These are phyloP conservation scores for Pichia heedii DNA, from an alignment of 805 yeast species.

Conservation along the genomic window DNA sequence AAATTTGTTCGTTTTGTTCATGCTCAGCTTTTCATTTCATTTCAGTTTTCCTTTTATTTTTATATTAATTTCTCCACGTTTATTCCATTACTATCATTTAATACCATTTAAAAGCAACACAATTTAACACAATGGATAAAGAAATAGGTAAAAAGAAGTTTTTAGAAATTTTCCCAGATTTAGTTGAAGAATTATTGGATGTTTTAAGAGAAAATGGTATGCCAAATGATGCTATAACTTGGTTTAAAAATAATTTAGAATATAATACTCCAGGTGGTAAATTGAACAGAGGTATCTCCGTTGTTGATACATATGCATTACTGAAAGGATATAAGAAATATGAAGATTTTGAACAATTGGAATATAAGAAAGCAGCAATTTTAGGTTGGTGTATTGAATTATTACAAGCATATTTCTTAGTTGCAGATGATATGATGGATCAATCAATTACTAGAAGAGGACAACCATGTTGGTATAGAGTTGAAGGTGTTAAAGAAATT, in stretches of 20 bases:
- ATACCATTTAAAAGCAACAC: too few relatives aligned
- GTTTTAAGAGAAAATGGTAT: slow-evolving; percentile 62
- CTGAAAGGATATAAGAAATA: slow-evolving; percentile 52
- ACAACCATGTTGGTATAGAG: slow-evolving; percentile 95
- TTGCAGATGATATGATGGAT: slow-evolving; percentile 99
- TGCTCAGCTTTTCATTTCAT: too few relatives aligned
- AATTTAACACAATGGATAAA: slow-evolving; percentile 25
- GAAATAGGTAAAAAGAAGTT: slow-evolving; percentile 44
- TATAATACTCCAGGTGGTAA: slow-evolving; percentile 97
- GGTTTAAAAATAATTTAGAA: slow-evolving; percentile 67
- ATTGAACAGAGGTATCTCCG: slow-evolving; percentile 91
- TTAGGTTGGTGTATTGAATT: slow-evolving; percentile 95
- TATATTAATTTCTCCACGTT: too few relatives aligned
- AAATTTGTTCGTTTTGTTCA: too few relatives aligned
- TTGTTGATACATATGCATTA: slow-evolving; percentile 82
- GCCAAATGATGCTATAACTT: slow-evolving; percentile 75
- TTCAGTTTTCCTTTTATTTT: too few relatives aligned
- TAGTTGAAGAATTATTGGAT: slow-evolving; percentile 67
- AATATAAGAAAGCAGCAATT: slow-evolving; percentile 76
- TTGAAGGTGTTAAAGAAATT: slow-evolving; percentile 72
- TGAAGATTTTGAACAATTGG: slow-evolving; percentile 51
- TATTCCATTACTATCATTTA: too few relatives aligned
- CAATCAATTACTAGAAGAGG: slow-evolving; percentile 94
- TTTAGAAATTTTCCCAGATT: slow-evolving; percentile 58
- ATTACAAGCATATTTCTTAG: slow-evolving; percentile 92